Conservation (phyloP, 2,329 filamentous ascomycete species). For the Sclerotinia subarctica region DNA sequence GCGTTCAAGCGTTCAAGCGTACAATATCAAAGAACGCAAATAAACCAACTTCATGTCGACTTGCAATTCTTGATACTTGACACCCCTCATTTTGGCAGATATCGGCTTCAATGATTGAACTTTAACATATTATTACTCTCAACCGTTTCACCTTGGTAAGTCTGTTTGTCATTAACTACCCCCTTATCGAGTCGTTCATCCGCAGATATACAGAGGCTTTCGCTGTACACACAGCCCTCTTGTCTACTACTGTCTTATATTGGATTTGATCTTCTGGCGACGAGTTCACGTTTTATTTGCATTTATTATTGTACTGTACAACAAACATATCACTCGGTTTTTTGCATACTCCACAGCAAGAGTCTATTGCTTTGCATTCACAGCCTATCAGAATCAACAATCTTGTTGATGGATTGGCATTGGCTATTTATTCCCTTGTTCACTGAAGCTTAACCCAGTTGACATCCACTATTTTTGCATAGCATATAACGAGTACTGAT, state of each 20-base stretch:
- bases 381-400: neutral
- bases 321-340: neutral
- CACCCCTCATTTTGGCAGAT: slow-evolving; percentile 8
- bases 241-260: slow-evolving; percentile 8
- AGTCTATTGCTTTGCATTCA: neutral
- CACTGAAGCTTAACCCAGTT: neutral
- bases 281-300: slow-evolving; percentile 16
- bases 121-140: neutral
- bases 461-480: slow-evolving; percentile 1
- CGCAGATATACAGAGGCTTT: neutral
- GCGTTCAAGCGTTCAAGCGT: slow-evolving; percentile 11
- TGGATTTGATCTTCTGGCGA: neutral
- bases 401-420: neutral
- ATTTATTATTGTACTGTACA: slow-evolving; percentile 8
- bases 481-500: slow-evolving; percentile 10
- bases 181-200: slow-evolving; percentile 11
- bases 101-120: slow-evolving; percentile 30
- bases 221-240: neutral
- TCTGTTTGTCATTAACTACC: neutral
- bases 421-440: neutral
- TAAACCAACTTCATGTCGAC: slow-evolving; percentile 1
- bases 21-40: slow-evolving; percentile 15
- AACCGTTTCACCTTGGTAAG: slow-evolving; percentile 10
- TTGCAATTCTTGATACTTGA: neutral
- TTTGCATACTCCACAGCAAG: neutral